Conservation (phyloP, 108 stramenopile species). For the Chaetoceros muelleri region DNA sequence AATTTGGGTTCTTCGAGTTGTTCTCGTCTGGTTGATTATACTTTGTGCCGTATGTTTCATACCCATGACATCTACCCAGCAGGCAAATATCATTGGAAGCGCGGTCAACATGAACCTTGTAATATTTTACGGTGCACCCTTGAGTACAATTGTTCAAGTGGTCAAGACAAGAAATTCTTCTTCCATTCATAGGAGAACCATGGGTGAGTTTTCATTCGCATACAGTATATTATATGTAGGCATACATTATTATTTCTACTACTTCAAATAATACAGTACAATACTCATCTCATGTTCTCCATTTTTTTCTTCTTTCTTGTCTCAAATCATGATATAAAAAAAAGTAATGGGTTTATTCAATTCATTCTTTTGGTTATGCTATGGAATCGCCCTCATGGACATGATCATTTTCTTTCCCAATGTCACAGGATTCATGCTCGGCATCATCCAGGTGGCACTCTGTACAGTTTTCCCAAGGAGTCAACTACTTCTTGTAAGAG, state of each 20-base stretch:
- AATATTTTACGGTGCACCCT: conserved; percentile 76
- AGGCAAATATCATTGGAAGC: conserved; percentile 40
- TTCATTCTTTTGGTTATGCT: conserved; percentile 38
- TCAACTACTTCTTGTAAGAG: too few species aligned
- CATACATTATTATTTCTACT: too few species aligned
- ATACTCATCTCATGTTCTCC: too few species aligned
- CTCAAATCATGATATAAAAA: too few species aligned
- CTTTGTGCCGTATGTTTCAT: conserved; percentile 25
- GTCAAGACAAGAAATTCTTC: conserved; percentile 18
- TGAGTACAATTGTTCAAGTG: conserved; percentile 49
- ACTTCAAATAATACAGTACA: too few species aligned
- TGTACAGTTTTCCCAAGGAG: not conserved
- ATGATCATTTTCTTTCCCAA: conserved; percentile 40
- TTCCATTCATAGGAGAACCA: conserved; percentile 30
- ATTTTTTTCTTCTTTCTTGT: too few species aligned
- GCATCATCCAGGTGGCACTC: conserved; percentile 18
- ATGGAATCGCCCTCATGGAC: conserved; percentile 32
- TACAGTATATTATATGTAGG: too few species aligned
- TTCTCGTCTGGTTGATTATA: conserved; percentile 15
- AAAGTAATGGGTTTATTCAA: conserved; percentile 39
- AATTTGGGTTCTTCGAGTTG: conserved; percentile 15
- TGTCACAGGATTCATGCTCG: conserved; percentile 27
- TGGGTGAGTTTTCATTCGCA: too few species aligned
- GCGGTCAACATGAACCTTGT: conserved; percentile 71
- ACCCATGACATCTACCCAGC: conserved; percentile 5